Evolutionary conservation across 768 basidiomycete genomes (phyloP).

Genomic region (Leccinum obscurum): DNA sequence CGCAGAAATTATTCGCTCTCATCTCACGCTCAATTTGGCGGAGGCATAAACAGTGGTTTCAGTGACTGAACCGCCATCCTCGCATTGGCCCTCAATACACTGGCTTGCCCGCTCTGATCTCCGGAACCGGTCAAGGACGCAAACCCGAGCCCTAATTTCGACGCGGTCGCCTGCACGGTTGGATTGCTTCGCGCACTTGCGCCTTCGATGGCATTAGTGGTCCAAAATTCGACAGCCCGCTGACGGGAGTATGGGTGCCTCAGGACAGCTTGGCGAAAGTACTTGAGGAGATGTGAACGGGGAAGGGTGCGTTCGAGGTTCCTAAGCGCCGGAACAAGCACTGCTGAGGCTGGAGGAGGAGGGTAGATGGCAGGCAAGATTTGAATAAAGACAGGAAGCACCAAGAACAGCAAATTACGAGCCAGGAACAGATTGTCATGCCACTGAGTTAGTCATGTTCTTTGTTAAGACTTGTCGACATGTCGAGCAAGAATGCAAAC

Average conservation of each 20-base stretch:
- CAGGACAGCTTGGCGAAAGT: slow-evolving; percentile 56
- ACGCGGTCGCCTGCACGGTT: slow-evolving; percentile 47
- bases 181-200: slow-evolving; percentile 48
- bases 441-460: slow-evolving; percentile 46
- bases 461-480: slow-evolving; percentile 1
- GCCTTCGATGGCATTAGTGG: slow-evolving; percentile 52
- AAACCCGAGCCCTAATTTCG: slow-evolving; percentile 45
- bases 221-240: slow-evolving; percentile 58
- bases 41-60: slow-evolving; percentile 27
- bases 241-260: slow-evolving; percentile 49
- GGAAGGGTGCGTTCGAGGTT: slow-evolving; percentile 40
- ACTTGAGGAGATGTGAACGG: slow-evolving; percentile 55
- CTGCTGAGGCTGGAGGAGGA: slow-evolving; percentile 32
- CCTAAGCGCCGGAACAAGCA: slow-evolving; percentile 25
- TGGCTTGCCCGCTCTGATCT: slow-evolving; percentile 18
- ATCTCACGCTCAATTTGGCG: slow-evolving; percentile 12
- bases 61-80: slow-evolving; percentile 29
- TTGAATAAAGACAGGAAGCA: slow-evolving; percentile 53
- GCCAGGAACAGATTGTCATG: slow-evolving; percentile 56
- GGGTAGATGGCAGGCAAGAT: slow-evolving; percentile 37
- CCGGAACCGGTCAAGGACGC: slow-evolving; percentile 13
- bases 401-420: slow-evolving; percentile 60
- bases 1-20: not conserved
- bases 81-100: slow-evolving; percentile 26
- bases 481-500: slow-evolving; percentile 10